A percentile compares a stretch with the other conserved stretches of the same genome.
Evolutionary conservation across 1,284 basidiomycete genomes (phyloP).

Genomic region (Fomitopsis betulina): DNA sequence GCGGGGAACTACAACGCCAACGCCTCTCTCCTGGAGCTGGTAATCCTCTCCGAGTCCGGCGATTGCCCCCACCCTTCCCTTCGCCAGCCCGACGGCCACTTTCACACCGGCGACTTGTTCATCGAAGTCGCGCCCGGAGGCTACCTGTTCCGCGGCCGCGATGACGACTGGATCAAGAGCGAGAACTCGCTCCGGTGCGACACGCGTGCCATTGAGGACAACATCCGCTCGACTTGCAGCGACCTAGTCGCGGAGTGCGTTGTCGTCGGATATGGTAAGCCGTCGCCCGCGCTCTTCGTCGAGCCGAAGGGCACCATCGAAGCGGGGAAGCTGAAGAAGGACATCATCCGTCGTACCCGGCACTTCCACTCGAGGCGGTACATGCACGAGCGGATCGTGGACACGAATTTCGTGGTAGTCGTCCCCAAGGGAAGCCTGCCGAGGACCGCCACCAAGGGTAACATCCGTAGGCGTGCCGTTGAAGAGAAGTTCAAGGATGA

Average conservation of each 20-base stretch:
- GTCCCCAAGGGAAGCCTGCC: slow-evolving; percentile 56
- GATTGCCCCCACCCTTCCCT: slow-evolving; percentile 62
- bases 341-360: slow-evolving; percentile 60
- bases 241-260: slow-evolving; percentile 56
- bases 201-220: slow-evolving; percentile 73
- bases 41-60: slow-evolving; percentile 57
- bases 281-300: slow-evolving; percentile 63
- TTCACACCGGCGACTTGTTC: slow-evolving; percentile 75
- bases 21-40: slow-evolving; percentile 53
- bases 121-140: slow-evolving; percentile 47
- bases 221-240: slow-evolving; percentile 50
- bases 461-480: slow-evolving; percentile 60
- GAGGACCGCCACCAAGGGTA: slow-evolving; percentile 67
- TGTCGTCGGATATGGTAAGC: slow-evolving; percentile 61
- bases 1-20: slow-evolving; percentile 44
- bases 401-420: slow-evolving; percentile 48
- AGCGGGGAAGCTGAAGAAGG: slow-evolving; percentile 46
- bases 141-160: slow-evolving; percentile 59
- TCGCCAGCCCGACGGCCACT: slow-evolving; percentile 55
- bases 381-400: slow-evolving; percentile 61
- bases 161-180: slow-evolving; percentile 78
- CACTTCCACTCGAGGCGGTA: slow-evolving; percentile 61
- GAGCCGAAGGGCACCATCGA: slow-evolving; percentile 34
- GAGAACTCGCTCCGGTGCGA: slow-evolving; percentile 70
- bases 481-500: slow-evolving; percentile 48